Base-by-base conservation (phyloP, 352 stramenopile species). In the Aphanomyces cochlioides region DNA sequence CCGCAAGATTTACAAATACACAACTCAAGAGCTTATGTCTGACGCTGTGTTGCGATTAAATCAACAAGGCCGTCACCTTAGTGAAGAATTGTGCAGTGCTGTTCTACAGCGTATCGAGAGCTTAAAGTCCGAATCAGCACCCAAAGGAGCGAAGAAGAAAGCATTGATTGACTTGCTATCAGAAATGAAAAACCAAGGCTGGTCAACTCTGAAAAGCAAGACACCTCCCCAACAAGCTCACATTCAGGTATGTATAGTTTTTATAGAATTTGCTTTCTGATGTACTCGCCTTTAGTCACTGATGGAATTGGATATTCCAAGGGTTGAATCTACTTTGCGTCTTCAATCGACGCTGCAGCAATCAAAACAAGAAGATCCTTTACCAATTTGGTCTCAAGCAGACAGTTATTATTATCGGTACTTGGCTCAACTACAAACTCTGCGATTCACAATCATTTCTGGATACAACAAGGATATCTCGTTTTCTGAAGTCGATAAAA, bases 101-200 rank as follows among this genome's bases (percentile, higher is more conserved):
- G 97, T 99, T 64, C 98, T 99, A 74, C 93, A 95, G 47, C 88
- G 96, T n/a, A 98, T 99, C 75, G 77, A 90, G 17, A 70, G 77
- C 12, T 76, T 98, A 15, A 77, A 80, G 43, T 71, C 78, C 47
- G 74, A 81, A 21, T 66, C 79, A 38, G 90, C 87, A 45, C 93
- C 93, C 0, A 98, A 98, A 79, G 92, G 90, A 56, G 93, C 98
- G 34, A 99, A 99, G 79, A 96, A 99, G 81, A 91, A 98, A 67
- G 97, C 96, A 15, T 76, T 99, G 5, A 87, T 98, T 34, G 97
- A 99, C 72, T 76, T 99, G 19, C 87, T 99, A 5, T 74, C 78
- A 10, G 92, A 93, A 65, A 75, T 98, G 2, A 92, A 95, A 64
- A 78, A 79, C 1, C 88, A 97, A 28, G 93, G 92, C 0, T 82